phyloP scores from a whole-genome alignment of 345 rosid species.

The Salix viminalis region DNA sequence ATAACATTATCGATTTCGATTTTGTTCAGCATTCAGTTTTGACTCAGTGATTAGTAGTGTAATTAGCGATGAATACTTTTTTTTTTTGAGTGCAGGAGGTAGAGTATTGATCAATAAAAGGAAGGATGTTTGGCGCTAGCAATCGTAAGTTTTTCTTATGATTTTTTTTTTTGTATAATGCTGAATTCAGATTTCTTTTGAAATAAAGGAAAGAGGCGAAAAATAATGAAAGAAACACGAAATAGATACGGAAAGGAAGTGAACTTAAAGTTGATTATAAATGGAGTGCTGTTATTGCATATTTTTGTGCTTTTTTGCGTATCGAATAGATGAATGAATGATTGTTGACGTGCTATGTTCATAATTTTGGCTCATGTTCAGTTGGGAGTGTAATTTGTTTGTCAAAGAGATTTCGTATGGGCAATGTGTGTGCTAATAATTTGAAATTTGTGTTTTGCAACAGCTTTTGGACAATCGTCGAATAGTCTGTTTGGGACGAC shows the following conservation, averaged over 20 bases:
- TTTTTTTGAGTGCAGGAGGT: slow-evolving; percentile 16
- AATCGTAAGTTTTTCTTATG: slow-evolving; percentile 40
- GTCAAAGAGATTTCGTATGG: background rate
- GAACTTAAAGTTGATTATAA: background rate
- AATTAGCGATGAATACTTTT: background rate
- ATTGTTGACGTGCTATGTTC: background rate
- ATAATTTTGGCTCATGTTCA: no score
- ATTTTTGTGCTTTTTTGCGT: background rate
- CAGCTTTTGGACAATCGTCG: slow-evolving; percentile 84
- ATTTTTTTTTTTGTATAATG: background rate
- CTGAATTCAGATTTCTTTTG: background rate
- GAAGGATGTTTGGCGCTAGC: slow-evolving; percentile 55
- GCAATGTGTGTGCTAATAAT: background rate
- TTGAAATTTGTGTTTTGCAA: slow-evolving; percentile 3
- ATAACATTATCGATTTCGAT: background rate
- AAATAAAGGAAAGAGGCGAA: background rate
- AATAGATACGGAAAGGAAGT: background rate
- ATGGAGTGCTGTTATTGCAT: background rate
- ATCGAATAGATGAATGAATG: background rate
- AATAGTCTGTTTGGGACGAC: slow-evolving; percentile 59
- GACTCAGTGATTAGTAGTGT: no score
- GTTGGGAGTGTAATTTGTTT: background rate
- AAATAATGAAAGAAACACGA: background rate
- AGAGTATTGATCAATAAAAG: slow-evolving; percentile 5
- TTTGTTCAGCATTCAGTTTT: no score